phyloP scores from a whole-genome alignment of 371 early-diverging fungal species.

The Blakeslea trispora region DNA sequence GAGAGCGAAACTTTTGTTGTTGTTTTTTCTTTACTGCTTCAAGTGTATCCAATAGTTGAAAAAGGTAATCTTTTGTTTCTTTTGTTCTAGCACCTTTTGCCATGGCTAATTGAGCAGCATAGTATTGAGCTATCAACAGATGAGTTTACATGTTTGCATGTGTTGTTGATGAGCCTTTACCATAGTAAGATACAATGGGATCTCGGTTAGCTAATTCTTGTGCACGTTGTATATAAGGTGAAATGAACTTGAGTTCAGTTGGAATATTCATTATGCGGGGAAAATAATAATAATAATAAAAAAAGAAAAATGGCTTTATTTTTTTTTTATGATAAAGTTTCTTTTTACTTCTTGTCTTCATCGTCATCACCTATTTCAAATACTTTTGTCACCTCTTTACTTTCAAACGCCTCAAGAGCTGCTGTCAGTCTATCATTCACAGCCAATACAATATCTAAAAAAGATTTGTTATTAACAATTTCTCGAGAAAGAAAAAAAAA shows the following conservation, averaged over 20 bases:
- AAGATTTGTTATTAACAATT: too few relatives aligned
- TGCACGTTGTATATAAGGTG: slow-evolving; percentile 80
- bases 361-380: slow-evolving; percentile 60
- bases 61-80: slow-evolving; percentile 66
- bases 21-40: slow-evolving; percentile 73
- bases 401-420: slow-evolving; percentile 25
- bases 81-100: slow-evolving; percentile 58
- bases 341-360: slow-evolving; percentile 47
- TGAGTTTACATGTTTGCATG: too few relatives aligned
- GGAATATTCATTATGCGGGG: slow-evolving; percentile 52
- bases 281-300: background rate
- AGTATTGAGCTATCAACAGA: slow-evolving; percentile 89
- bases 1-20: too few relatives aligned
- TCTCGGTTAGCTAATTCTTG: slow-evolving; percentile 77
- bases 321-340: too few relatives aligned
- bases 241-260: slow-evolving; percentile 74
- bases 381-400: slow-evolving; percentile 13
- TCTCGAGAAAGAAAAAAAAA: too few relatives aligned
- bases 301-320: background rate
- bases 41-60: slow-evolving; percentile 70
- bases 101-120: slow-evolving; percentile 85
- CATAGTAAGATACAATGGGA: slow-evolving; percentile 90
- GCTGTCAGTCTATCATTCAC: slow-evolving; percentile 43
- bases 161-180: slow-evolving; percentile 44
- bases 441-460: slow-evolving; percentile 30